phyloP scores from a whole-genome alignment of 495 filamentous ascomycete genomes.

The Amphirosellinia nigrospora region DNA sequence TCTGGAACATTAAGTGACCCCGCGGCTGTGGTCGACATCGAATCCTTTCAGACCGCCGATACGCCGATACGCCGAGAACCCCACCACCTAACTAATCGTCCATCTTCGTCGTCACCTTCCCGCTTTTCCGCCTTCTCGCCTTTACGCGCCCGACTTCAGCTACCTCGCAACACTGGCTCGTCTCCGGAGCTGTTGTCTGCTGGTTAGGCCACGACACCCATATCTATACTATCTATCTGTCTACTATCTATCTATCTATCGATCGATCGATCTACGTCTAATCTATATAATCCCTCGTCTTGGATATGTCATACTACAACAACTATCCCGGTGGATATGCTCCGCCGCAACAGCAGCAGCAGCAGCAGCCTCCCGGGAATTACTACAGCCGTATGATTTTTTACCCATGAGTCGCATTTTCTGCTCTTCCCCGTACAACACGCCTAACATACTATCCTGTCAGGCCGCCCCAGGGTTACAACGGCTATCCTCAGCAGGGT shows the following conservation, averaged over 20 bases:
- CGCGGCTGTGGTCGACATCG: conserved; percentile 6
- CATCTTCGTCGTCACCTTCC: not conserved
- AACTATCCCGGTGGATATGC: conserved; percentile 50
- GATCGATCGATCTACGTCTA: too few species aligned
- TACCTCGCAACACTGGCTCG: not conserved
- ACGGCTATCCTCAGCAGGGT: conserved; percentile 47
- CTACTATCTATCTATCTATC: too few species aligned
- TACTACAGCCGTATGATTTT: conserved; percentile 47
- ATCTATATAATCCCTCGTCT: not conserved
- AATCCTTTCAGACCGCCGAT: conserved; percentile 12
- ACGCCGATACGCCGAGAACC: conserved; percentile 22
- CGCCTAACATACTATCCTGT: conserved; percentile 16
- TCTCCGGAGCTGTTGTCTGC: conserved; percentile 5
- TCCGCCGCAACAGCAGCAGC: conserved; percentile 49
- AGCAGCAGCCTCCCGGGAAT: conserved; percentile 45
- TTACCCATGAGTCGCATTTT: conserved; percentile 17
- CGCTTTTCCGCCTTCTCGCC: not conserved
- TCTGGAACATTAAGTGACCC: conserved; percentile 11
- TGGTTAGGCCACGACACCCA: not conserved
- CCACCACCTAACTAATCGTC: not conserved
- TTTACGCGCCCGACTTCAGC: not conserved
- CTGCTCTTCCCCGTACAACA: not conserved
- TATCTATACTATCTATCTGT: not conserved
- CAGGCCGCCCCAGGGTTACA: conserved; percentile 41
- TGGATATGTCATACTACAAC: conserved; percentile 48